Conservation (phyloP, 345 rosid species). For the Pistacia atlantica region DNA sequence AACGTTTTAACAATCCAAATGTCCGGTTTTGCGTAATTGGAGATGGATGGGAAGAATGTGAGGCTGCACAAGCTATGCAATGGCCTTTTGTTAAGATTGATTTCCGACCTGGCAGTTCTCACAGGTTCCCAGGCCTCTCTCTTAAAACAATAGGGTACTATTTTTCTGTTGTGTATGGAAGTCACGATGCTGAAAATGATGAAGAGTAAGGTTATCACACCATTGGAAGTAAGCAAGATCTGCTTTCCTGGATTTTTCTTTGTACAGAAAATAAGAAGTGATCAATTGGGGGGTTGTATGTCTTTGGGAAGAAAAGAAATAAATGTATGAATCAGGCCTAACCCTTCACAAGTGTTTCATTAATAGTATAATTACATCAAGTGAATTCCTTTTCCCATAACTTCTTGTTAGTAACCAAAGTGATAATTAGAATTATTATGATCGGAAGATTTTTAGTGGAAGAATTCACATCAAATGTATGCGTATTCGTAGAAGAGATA, state of each 20-base stretch:
- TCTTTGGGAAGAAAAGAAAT: not conserved
- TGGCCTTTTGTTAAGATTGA: slow-evolving; percentile 90
- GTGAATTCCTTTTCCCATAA: not conserved
- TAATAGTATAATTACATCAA: not conserved
- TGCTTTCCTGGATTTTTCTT: slow-evolving; percentile 15
- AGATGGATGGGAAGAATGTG: slow-evolving; percentile 93
- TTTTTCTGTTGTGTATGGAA: slow-evolving; percentile 62
- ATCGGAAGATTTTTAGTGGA: not conserved
- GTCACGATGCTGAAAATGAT: slow-evolving; percentile 31
- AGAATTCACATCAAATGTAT: not conserved
- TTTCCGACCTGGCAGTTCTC: slow-evolving; percentile 54
- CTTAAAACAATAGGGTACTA: slow-evolving; percentile 66
- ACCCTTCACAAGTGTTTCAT: not conserved
- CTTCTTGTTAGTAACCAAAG: not conserved
- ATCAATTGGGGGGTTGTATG: slow-evolving; percentile 10
- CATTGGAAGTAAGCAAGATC: slow-evolving; percentile 2
- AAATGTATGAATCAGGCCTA: not conserved
- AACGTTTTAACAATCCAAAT: slow-evolving; percentile 49
- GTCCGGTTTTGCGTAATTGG: slow-evolving; percentile 74
- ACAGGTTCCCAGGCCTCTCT: slow-evolving; percentile 86
- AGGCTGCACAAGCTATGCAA: slow-evolving; percentile 78
- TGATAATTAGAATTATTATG: not conserved
- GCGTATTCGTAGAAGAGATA: no score
- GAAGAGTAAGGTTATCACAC: slow-evolving; percentile 22
- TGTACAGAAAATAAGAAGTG: slow-evolving; percentile 16